Percentiles rank a stretch among this genome's conserved stretches.
phyloP scores from a whole-genome alignment of 768 basidiomycete genomes.

The Candolleomyces efflorescens region DNA sequence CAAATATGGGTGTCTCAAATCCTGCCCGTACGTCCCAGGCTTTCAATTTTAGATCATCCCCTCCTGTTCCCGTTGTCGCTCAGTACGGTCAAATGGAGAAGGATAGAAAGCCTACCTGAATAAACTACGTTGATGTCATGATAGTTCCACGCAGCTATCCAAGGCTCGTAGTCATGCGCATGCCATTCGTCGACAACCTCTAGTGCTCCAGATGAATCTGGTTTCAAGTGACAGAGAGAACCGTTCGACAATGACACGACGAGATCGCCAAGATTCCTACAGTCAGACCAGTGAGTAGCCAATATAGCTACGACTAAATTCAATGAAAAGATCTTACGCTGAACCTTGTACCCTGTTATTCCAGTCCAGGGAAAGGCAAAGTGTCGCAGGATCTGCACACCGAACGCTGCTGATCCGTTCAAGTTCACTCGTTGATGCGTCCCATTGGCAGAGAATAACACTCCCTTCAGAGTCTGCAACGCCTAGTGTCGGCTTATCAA shows the following conservation, averaged over 20 bases:
- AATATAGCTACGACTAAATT: not conserved
- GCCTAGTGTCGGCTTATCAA: conserved; percentile 49
- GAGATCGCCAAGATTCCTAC: conserved; percentile 51
- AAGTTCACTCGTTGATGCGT: conserved; percentile 30
- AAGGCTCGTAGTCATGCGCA: conserved; percentile 92
- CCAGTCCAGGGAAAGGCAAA: conserved; percentile 95
- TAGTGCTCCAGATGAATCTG: conserved; percentile 42
- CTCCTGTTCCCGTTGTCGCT: conserved; percentile 48
- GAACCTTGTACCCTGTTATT: conserved; percentile 58
- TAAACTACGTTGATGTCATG: conserved; percentile 80
- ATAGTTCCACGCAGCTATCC: conserved; percentile 89
- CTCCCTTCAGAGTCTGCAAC: conserved; percentile 86
- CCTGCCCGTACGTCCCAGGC: conserved; percentile 83
- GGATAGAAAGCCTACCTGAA: conserved; percentile 51
- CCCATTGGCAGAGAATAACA: conserved; percentile 60
- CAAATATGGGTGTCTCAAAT: conserved; percentile 52
- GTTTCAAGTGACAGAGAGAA: conserved; percentile 54
- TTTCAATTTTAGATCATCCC: conserved; percentile 89
- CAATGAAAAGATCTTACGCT: conserved; percentile 30
- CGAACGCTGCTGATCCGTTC: conserved; percentile 35
- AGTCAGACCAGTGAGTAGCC: no score
- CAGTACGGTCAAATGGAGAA: not conserved
- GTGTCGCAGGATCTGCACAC: conserved; percentile 48
- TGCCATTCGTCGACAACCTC: conserved; percentile 59
- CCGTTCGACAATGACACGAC: conserved; percentile 85